Evolutionary conservation across 257 asterid genomes (phyloP), one percentile per base, ranked within the genome.

Genomic region (Fraxinus americana): DNA sequence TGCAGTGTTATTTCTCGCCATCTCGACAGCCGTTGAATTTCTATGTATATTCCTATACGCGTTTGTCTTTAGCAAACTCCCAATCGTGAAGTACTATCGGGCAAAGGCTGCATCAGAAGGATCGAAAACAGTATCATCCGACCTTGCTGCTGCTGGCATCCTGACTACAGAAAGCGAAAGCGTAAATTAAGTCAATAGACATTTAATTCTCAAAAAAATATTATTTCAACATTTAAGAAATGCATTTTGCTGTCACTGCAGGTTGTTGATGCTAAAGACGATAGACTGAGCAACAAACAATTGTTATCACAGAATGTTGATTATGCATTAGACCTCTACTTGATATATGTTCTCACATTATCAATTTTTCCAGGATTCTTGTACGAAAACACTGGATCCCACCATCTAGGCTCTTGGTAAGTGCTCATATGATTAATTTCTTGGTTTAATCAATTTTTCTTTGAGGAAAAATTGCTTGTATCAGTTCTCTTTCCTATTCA

Each of bases 301-400:
- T 36, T 94, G 81, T n/a, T 94, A 19, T 3, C 5, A 4, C 68
- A 90, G 85, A 92, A 92, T 73, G 78, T 83, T 5, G 99, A 94
- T 71, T 91, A 91, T 75, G 89, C 75, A 12, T 32, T 92, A 78
- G 91, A 82, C 72, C 80, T 91, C 32, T 92, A 39, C 78, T 69
- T 91, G 68, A 89, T 88, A 12, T 92, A 87, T 27, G 92, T 84
- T 13, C 85, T 92, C 68, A 90, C 98, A 7, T 61, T 92, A 67
- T 94, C 98, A 1, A 92, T 94, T 50, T 86, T 92, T 70, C 98
- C 98, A 0, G 98, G 98, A 57, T 94, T 94, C 83, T 87, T 92
- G 77, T 92, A 86, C 9, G 97, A 94, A 73, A 92, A 94, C 83
- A 91, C 98, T 2, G 99, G 99, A 10, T 17, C 70, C 4, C 99